These are phyloP conservation scores for Fomitopsis palustris DNA, from an alignment of 1,284 basidiomycete species.

Conservation along the genomic window DNA sequence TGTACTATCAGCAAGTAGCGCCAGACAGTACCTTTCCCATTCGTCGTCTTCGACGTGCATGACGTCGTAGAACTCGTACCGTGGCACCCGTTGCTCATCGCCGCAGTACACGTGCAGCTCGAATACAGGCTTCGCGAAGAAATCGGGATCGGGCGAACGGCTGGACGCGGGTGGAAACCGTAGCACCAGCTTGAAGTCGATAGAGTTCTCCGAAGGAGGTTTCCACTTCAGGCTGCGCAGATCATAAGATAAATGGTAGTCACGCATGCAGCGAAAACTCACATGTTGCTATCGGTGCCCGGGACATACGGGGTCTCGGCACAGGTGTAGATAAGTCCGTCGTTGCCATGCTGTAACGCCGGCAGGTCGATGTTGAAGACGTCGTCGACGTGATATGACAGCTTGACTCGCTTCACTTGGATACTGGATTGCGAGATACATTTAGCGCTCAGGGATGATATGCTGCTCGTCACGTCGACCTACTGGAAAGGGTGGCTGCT, in stretches of 20 bases:
- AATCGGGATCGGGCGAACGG: slow-evolving; percentile 68
- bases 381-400: slow-evolving; percentile 86
- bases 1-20: not conserved
- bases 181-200: slow-evolving; percentile 94
- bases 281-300: slow-evolving; percentile 95
- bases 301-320: slow-evolving; percentile 81
- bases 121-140: slow-evolving; percentile 84
- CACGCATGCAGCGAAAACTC: slow-evolving; percentile 23
- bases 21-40: slow-evolving; percentile 75
- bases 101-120: slow-evolving; percentile 80
- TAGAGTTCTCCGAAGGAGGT: slow-evolving; percentile 95
- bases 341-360: slow-evolving; percentile 88
- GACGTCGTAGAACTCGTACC: slow-evolving; percentile 85
- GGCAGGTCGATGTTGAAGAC: slow-evolving; percentile 87
- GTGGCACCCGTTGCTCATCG: slow-evolving; percentile 49
- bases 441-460: not conserved
- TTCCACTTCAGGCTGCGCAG: slow-evolving; percentile 94
- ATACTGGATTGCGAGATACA: slow-evolving; percentile 47
- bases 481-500: slow-evolving; percentile 82
- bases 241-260: slow-evolving; percentile 5
- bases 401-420: slow-evolving; percentile 83
- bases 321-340: slow-evolving; percentile 97
- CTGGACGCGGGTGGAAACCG: slow-evolving; percentile 76
- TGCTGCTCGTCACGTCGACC: slow-evolving; percentile 27
- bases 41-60: slow-evolving; percentile 87